Base-by-base conservation (phyloP, 805 yeast species). In the Candida chauliodis region DNA sequence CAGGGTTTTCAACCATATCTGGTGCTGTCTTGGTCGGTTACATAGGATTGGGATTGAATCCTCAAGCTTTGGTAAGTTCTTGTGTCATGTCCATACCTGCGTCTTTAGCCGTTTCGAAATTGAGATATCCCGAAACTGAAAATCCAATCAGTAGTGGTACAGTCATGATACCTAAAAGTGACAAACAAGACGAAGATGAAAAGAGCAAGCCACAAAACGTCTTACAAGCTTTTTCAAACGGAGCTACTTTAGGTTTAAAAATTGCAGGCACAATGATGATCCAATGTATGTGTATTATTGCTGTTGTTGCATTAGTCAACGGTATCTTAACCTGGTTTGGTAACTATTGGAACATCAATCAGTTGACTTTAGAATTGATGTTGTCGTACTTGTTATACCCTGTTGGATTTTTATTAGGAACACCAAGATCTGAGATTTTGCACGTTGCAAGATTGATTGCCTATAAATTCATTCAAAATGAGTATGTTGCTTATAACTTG, bases 21-120 rank as follows among this genome's bases (percentile, higher is more conserved):
- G 84, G 84, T 17, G 74, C 81, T 3, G 82, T 78, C 19, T 64
- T 78, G 48, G 82, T 78, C 3, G 73, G 81, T 7, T 78, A 79
- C 53, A 75, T 79, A 42, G 79, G 81, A 3, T 63, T 78, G 55
- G 84, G 84, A 23, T 68, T 79, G 47, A 76, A 75, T 47, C 67
- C 84, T 2, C 80, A 76, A 47, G 82, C 81, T 5, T 64, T 79
- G 51, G 76, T 78, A 13, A 73, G 81, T n/a, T 73, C 81, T 20
- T 79, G 84, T 64, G 79, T 79, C 37, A 78, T 78, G 84, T 77
- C 83, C 2, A 77, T 78, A 52, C 84, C 84, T 5, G 80, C 80
- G 26, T 72, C 81, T 6, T 59, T 78, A 42, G 81, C 82, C 3
- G 74, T 77, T 16, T 73, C 82, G 11, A 78, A 78, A 49, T 63